Base-by-base conservation (phyloP, 2,329 filamentous ascomycete species). In the Aotearoamyces nothofagi region DNA sequence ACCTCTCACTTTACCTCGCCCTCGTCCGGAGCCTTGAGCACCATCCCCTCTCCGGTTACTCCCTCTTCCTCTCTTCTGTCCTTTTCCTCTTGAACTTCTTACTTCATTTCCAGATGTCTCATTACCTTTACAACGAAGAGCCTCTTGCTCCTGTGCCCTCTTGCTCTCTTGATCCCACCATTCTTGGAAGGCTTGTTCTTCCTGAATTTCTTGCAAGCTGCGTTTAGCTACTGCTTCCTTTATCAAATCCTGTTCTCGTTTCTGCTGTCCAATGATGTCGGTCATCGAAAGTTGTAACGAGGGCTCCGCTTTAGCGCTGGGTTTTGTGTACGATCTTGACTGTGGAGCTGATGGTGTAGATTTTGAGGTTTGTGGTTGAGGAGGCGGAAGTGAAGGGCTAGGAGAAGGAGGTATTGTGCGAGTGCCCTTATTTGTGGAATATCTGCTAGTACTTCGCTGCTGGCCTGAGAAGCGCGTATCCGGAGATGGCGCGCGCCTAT, bases 121-220 rank as follows among this genome's bases (percentile, higher is more conserved):
- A 3, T 36, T 24, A 23, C 35, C 39, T 3, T 34, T 33, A 20
- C 41, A 42, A 29, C 46, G 17, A 9, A 14, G 22, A 2, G 12
- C 47, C 26, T 45, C 42, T 31, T 49, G 44, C 39, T 77, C 69
- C 38, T 77, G 75, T 20, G 78, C 69, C 15, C 79, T 64, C 34
- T 66, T 65, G 43, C 76, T 83, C 52, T 93, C 86, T 37, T 79
- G 74, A 40, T 92, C 82, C 84, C 84, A 93, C 84, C 86, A 93
- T 49, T 92, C 76, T 49, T 94, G 82, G 49, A 98, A 98, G 29
- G 83, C 83, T 48, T 98, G 90, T 53, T 98, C 90, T 39, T 90
- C 74, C 50, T 98, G 90, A 34, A 98, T 98, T 38, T 96, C 90
- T 46, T 92, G 76, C 16, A 98, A 57, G 38, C 81, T 90, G 32